Base-by-base conservation (phyloP, 2,329 filamentous ascomycete species). In the Calonectria crousiana region DNA sequence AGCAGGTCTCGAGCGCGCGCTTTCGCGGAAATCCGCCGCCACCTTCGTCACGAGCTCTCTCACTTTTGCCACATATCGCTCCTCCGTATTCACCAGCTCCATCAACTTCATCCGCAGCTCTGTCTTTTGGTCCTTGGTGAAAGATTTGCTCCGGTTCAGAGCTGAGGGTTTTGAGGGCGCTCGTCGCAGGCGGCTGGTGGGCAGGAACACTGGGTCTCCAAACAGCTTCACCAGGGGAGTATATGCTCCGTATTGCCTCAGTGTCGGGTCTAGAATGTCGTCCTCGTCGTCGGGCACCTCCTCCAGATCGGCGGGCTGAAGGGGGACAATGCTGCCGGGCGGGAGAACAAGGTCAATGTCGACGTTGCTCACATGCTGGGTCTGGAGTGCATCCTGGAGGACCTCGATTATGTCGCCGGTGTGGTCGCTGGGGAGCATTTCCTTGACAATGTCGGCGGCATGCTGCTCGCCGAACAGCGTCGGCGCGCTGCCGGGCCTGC, bases 71-170 rank as follows among this genome's bases (percentile, higher is more conserved):
- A 99, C 95, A 84, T 98, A 99, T 83, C 95, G 93, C 82, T 97
- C 95, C 84, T 99, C 97, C 0, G 97, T 99, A 80, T 98, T 95
- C 41, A 98, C 91, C 74, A 98, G 87, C 84, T 99, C 97, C 73
- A 92, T 93, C 89, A 99, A 93, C 84, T 98, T 96, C 84, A 96
- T 93, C 51, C 96, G 92, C 78, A 98, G 87, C 67, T 94, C 94
- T 78, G 95, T 90, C 82, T 98, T 97, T 81, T 98, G 95, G 71
- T 94, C 92, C 78, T 92, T 93, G 44, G 93, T 90, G 80, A 98
- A 97, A 0, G 93, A 91, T 79, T 93, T 94, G 79, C 91, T 94
- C 77, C 94, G 90, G 83, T 95, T 97, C 62, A 97, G 86, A 47
- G 95, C 93, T 49, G 93, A 95, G 9, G 96, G 94, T 81, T 95